Evolutionary conservation across 192 early-diverging fungal genomes (phyloP).

Genomic region (Neocallimastix lanati): DNA sequence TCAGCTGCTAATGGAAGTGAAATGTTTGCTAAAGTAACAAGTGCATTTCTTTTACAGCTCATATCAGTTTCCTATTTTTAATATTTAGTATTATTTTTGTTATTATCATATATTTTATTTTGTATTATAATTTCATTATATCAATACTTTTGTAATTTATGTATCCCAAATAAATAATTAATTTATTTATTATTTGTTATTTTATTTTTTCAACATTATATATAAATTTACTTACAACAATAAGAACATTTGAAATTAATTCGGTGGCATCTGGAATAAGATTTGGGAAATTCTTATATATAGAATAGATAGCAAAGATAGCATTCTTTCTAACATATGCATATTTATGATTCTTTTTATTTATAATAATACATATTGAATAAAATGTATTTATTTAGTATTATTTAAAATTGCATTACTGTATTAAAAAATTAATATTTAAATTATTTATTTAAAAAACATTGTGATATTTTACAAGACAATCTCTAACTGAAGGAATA

Average conservation of each 20-base stretch:
- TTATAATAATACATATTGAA: background rate
- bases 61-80: constrained; percentile 72
- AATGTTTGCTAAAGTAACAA: constrained; percentile 76
- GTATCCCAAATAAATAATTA: no score
- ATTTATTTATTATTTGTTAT: no score
- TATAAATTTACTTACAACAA: constrained; percentile 6
- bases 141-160: no score
- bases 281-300: constrained; percentile 75
- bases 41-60: constrained; percentile 80
- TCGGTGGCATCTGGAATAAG: constrained; percentile 92
- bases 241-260: constrained; percentile 47
- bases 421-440: no score
- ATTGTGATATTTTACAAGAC: constrained; percentile 35
- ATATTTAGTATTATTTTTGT: background rate
- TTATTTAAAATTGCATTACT: no score
- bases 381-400: no score
- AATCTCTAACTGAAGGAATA: constrained; percentile 67
- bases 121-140: no score
- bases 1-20: constrained; percentile 63
- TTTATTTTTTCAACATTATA: no score
- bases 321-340: constrained; percentile 97
- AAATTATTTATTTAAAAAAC: no score
- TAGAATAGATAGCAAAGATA: constrained; percentile 73
- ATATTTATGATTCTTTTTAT: constrained; percentile 68
- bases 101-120: no score